Evolutionary conservation across 345 rosid genomes (phyloP).

Genomic region (Citrus maxima): DNA sequence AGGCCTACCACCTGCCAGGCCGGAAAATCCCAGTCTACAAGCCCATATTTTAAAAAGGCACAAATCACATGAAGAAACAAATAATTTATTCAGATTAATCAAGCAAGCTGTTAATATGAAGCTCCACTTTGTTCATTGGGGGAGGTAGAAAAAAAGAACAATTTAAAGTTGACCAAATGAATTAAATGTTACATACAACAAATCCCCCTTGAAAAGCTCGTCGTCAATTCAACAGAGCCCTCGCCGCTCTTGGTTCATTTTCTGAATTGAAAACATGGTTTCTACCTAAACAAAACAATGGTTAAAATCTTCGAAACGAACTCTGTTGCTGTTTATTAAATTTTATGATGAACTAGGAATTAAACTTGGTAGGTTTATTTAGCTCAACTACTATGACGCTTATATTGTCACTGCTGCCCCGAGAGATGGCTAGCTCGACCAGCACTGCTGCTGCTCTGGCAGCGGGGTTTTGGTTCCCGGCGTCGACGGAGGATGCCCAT

Average conservation of each 20-base stretch:
- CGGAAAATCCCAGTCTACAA: neutral
- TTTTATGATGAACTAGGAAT: no score
- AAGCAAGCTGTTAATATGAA: no score
- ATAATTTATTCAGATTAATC: neutral
- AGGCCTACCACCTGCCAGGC: neutral
- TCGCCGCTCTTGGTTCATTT: neutral
- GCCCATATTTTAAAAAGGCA: neutral
- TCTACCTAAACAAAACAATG: neutral
- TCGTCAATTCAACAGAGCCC: neutral
- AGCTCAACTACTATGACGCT: constrained; percentile 61
- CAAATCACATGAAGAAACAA: neutral
- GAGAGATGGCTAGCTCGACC: constrained; percentile 51
- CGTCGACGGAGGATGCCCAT: constrained; percentile 19
- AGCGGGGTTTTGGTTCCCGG: constrained; percentile 19
- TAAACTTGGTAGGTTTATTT: neutral
- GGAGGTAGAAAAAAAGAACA: no score
- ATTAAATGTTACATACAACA: neutral
- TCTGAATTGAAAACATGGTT: neutral
- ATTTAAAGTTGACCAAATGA: neutral
- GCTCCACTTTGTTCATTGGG: no score
- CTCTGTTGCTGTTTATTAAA: neutral
- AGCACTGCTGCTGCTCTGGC: constrained; percentile 46
- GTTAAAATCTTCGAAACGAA: neutral
- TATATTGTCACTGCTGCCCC: constrained; percentile 61
- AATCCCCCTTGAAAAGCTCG: neutral